Percentiles rank a stretch among this genome's conserved stretches.
Conservation (phyloP, 2,329 filamentous ascomycete species). For the Aspergillus chevalieri region DNA sequence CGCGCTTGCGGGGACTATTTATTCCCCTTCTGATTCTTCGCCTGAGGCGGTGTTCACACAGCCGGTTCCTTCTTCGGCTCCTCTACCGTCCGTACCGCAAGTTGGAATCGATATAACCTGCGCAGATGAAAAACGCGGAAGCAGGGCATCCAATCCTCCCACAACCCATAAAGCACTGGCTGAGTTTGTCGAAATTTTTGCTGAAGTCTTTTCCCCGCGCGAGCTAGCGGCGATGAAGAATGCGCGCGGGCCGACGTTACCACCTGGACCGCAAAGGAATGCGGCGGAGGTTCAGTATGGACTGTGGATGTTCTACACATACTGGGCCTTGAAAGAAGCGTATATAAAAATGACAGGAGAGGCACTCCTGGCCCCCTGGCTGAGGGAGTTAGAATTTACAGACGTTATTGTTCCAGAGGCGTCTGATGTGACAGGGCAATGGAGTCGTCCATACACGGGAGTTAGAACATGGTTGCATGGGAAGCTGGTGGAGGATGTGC, state of each 20-base stretch:
- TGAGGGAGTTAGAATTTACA: constrained; percentile 55
- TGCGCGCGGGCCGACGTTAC: constrained; percentile 19
- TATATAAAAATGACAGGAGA: constrained; percentile 63
- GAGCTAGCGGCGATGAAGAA: constrained; percentile 53
- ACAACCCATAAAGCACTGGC: constrained; percentile 46
- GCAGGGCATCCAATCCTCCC: constrained; percentile 40
- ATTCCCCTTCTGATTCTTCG: constrained; percentile 7
- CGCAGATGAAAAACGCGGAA: constrained; percentile 50
- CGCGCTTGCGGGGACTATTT: constrained; percentile 48
- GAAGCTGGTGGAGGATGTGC: constrained; percentile 45
- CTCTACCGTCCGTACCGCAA: constrained; percentile 23
- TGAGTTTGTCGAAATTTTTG: constrained; percentile 55
- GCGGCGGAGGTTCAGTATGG: constrained; percentile 47
- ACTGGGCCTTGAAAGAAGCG: constrained; percentile 61
- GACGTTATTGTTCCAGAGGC: constrained; percentile 47
- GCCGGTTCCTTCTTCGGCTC: constrained; percentile 5
- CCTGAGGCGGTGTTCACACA: constrained; percentile 1
- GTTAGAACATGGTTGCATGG: constrained; percentile 48
- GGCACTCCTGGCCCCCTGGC: constrained; percentile 56
- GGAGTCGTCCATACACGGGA: constrained; percentile 33
- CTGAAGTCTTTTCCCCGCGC: constrained; percentile 52
- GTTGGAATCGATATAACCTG: constrained; percentile 60
- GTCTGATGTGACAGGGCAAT: constrained; percentile 29
- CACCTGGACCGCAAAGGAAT: constrained; percentile 10
- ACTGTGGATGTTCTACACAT: constrained; percentile 57